Evolutionary conservation across 1,284 basidiomycete genomes (phyloP).

Genomic region (Heliocybe sulcata): DNA sequence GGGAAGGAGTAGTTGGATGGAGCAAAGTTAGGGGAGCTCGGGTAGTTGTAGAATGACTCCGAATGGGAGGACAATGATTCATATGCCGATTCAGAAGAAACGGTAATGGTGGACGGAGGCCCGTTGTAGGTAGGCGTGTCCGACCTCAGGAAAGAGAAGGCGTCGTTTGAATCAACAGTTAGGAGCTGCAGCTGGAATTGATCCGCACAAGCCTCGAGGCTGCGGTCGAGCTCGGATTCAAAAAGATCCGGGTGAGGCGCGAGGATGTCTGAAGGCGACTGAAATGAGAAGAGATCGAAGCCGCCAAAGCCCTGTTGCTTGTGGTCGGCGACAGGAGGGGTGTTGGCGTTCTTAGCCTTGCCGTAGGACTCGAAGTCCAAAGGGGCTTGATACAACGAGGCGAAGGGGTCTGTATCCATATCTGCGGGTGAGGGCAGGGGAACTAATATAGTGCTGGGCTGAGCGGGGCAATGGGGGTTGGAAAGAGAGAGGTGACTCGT

Average conservation of each 20-base stretch:
- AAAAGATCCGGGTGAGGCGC: conserved; percentile 74
- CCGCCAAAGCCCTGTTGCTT: conserved; percentile 16
- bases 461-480: conserved; percentile 1
- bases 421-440: conserved; percentile 2
- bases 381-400: conserved; percentile 7
- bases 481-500: conserved; percentile 4
- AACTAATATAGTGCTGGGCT: background rate
- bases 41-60: conserved; percentile 62
- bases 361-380: conserved; percentile 7
- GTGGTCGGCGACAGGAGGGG: conserved; percentile 6
- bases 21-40: conserved; percentile 38
- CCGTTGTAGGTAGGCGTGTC: conserved; percentile 53
- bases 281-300: conserved; percentile 64
- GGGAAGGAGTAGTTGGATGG: conserved; percentile 45
- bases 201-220: conserved; percentile 55
- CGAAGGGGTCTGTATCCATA: conserved; percentile 11
- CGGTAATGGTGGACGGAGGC: conserved; percentile 70
- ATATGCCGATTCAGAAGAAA: conserved; percentile 68
- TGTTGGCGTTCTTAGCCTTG: conserved; percentile 1
- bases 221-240: conserved; percentile 71
- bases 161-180: conserved; percentile 53
- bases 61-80: conserved; percentile 61
- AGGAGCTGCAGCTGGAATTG: conserved; percentile 50
- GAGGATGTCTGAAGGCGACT: conserved; percentile 55
- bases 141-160: conserved; percentile 54